Evolutionary conservation across 2,329 filamentous ascomycete species (phyloP).

Genomic region (Huntiella moniliformis): DNA sequence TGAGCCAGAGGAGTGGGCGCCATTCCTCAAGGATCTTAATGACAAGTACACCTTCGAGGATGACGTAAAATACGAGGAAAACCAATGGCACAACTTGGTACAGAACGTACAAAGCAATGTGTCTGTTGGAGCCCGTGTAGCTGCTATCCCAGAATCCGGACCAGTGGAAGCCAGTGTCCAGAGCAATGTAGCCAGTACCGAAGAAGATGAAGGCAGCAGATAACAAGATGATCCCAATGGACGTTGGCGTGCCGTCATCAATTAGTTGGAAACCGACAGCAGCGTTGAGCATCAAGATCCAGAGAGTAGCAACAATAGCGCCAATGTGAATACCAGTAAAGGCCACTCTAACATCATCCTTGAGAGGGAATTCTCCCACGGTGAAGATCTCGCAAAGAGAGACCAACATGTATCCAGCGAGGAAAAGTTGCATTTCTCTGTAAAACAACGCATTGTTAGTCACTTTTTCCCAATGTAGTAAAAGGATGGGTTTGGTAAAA

Average conservation of each 20-base stretch:
- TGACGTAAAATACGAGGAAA: slow-evolving; percentile 73
- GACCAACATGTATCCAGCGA: slow-evolving; percentile 68
- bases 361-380: slow-evolving; percentile 70
- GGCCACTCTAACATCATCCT: slow-evolving; percentile 48
- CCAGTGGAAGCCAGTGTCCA: slow-evolving; percentile 80
- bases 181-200: slow-evolving; percentile 84
- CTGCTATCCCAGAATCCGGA: slow-evolving; percentile 58
- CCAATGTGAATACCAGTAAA: slow-evolving; percentile 86
- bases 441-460: slow-evolving; percentile 6
- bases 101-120: slow-evolving; percentile 79
- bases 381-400: slow-evolving; percentile 95
- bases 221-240: slow-evolving; percentile 51
- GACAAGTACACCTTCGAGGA: slow-evolving; percentile 69
- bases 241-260: slow-evolving; percentile 80
- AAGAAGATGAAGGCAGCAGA: slow-evolving; percentile 61
- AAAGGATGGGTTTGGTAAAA: background rate
- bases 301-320: slow-evolving; percentile 69
- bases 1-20: slow-evolving; percentile 81
- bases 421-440: slow-evolving; percentile 93
- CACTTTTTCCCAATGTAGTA: slow-evolving; percentile 2
- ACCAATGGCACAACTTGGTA: slow-evolving; percentile 81
- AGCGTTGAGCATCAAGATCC: slow-evolving; percentile 83
- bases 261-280: slow-evolving; percentile 83
- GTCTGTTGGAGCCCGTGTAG: slow-evolving; percentile 41
- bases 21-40: slow-evolving; percentile 70